Percentiles rank a stretch among this genome's conserved stretches.
phyloP scores from a whole-genome alignment of 2,329 filamentous ascomycete species.

The Trichoderma atrobrunneum region DNA sequence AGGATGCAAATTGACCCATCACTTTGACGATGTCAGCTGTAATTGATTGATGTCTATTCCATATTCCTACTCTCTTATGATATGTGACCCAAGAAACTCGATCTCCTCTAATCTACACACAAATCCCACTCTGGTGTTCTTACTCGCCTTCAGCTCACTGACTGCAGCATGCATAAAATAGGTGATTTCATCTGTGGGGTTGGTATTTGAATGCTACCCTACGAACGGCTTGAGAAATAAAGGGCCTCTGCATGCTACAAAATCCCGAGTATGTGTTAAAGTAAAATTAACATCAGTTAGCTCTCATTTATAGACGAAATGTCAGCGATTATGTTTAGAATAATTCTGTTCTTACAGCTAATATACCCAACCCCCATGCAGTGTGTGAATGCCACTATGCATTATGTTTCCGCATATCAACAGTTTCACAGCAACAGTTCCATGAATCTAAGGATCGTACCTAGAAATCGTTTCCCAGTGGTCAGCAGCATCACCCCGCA shows the following conservation, averaged over 20 bases:
- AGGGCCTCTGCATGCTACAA: background rate
- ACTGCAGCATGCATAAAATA: background rate
- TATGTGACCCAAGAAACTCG: background rate
- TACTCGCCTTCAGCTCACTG: background rate
- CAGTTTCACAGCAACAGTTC: background rate
- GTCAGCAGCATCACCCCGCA: background rate
- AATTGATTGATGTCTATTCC: background rate
- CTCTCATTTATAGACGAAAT: background rate
- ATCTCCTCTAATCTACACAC: background rate
- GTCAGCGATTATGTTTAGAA: background rate
- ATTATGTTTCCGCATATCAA: background rate
- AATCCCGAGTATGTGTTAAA: background rate
- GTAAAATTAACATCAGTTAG: background rate
- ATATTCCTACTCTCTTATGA: background rate
- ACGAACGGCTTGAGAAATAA: background rate
- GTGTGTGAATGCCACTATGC: background rate
- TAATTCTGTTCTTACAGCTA: background rate
- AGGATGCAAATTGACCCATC: background rate
- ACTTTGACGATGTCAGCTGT: background rate
- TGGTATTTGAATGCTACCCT: background rate
- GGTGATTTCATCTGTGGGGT: background rate
- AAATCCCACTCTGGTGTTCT: background rate
- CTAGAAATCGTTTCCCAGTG: background rate
- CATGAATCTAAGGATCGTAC: background rate
- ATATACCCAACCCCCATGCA: background rate